Percentiles rank a stretch among this genome's conserved stretches.
Evolutionary conservation across 495 filamentous ascomycete species (phyloP).

Genomic region (Clavariopsis aquatica): DNA sequence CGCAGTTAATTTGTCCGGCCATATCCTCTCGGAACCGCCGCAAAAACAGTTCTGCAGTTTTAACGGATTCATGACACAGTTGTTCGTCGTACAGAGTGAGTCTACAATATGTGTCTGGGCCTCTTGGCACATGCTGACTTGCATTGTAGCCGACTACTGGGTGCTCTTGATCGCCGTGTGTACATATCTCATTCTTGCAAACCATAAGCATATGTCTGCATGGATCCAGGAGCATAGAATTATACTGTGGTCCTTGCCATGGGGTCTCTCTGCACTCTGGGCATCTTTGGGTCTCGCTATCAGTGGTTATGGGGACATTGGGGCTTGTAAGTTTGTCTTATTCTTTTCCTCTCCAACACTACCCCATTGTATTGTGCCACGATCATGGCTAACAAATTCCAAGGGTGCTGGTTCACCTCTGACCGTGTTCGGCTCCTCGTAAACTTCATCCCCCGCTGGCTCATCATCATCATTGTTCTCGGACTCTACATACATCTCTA

Average conservation of each 20-base stretch:
- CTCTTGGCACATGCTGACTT: neutral
- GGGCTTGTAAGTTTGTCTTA: constrained; percentile 39
- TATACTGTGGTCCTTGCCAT: constrained; percentile 46
- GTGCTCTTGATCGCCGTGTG: constrained; percentile 49
- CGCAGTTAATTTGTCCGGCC: constrained; percentile 44
- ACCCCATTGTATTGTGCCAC: too few relatives aligned
- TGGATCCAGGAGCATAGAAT: constrained; percentile 47
- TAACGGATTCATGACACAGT: constrained; percentile 51
- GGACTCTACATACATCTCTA: constrained; percentile 48
- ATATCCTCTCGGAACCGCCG: constrained; percentile 42
- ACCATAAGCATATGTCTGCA: constrained; percentile 43
- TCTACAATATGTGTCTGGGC: neutral
- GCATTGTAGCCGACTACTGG: constrained; percentile 44
- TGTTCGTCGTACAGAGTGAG: constrained; percentile 51
- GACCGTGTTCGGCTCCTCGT: constrained; percentile 47
- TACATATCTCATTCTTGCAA: constrained; percentile 49
- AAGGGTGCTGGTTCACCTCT: constrained; percentile 51
- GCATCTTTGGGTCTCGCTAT: constrained; percentile 44
- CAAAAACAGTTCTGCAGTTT: constrained; percentile 47
- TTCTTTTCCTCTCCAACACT: neutral
- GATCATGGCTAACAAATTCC: neutral
- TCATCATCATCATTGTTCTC: constrained; percentile 48
- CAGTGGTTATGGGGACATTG: constrained; percentile 50
- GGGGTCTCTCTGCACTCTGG: constrained; percentile 46
- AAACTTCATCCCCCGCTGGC: constrained; percentile 50